Evolutionary conservation across 805 yeast genomes (phyloP).

Genomic region (Candida parachauliodes): DNA sequence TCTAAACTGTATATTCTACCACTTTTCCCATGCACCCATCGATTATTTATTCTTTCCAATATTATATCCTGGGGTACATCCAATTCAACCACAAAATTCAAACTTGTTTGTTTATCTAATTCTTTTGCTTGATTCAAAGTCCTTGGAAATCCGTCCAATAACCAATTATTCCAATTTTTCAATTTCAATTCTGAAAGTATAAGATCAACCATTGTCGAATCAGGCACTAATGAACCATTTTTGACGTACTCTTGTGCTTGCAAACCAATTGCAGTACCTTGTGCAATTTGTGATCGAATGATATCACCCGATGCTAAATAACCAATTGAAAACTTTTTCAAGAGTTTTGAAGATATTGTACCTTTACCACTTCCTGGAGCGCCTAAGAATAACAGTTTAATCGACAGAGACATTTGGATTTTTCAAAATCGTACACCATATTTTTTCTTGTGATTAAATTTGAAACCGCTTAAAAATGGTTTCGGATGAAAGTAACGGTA

Average conservation of each 20-base stretch:
- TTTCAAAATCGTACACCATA: too few relatives aligned
- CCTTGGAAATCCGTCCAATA: constrained; percentile 91
- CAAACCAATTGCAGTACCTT: constrained; percentile 50
- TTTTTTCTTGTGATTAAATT: too few relatives aligned
- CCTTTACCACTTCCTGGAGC: constrained; percentile 98
- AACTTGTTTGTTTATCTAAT: constrained; percentile 42
- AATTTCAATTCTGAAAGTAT: constrained; percentile 47
- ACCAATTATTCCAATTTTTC: constrained; percentile 55
- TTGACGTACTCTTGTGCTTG: constrained; percentile 55
- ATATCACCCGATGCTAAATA: constrained; percentile 84
- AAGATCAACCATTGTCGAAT: constrained; percentile 57
- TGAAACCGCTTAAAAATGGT: too few relatives aligned
- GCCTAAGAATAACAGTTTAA: constrained; percentile 64
- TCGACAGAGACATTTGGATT: not conserved
- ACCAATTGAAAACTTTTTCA: constrained; percentile 51
- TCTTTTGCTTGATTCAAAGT: constrained; percentile 68
- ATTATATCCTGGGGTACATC: constrained; percentile 86
- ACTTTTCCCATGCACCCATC: constrained; percentile 81
- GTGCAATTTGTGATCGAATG: constrained; percentile 62
- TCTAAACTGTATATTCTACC: constrained; percentile 84
- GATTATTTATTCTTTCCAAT: constrained; percentile 71
- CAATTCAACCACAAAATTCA: constrained; percentile 81
- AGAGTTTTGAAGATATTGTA: constrained; percentile 69
- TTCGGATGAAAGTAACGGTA: too few relatives aligned
- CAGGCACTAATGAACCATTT: constrained; percentile 72